These are phyloP conservation scores for Pilasporangium apinafurcum DNA, from an alignment of 352 stramenopile genomes.

Conservation along the genomic window DNA sequence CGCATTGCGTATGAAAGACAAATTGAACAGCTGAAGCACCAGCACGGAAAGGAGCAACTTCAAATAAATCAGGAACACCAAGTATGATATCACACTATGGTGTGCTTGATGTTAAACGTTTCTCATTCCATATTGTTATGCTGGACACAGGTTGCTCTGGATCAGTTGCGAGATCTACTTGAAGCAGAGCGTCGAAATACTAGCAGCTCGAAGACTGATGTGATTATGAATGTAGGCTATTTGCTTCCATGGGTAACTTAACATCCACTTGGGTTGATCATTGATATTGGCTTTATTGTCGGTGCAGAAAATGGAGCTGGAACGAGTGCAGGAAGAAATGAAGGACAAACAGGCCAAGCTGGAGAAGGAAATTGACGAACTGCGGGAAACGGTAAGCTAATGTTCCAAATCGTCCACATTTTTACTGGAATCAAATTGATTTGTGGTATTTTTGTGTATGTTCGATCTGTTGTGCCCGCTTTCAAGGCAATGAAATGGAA, in stretches of 20 bases:
- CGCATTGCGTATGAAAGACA: conserved; percentile 42
- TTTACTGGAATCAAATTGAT: background rate
- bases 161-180: conserved; percentile 28
- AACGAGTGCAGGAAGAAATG: conserved; percentile 38
- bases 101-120: background rate
- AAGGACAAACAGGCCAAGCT: conserved; percentile 53
- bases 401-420: background rate
- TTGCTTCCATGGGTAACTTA: background rate
- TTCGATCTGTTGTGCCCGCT: background rate
- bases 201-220: conserved; percentile 30
- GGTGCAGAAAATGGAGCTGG: conserved; percentile 25
- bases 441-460: background rate
- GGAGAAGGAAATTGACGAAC: conserved; percentile 54
- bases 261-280: too few relatives aligned
- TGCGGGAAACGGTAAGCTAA: conserved; percentile 57
- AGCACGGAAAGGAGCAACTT: conserved; percentile 30
- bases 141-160: conserved; percentile 30
- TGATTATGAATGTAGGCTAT: conserved; percentile 23
- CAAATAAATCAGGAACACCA: conserved; percentile 53
- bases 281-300: conserved; percentile 14
- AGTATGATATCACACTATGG: conserved; percentile 7
- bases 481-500: conserved; percentile 62
- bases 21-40: conserved; percentile 52
- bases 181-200: conserved; percentile 24
- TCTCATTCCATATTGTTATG: background rate